phyloP scores from a whole-genome alignment of 441 rosid genomes.

The Adansonia gregorii region DNA sequence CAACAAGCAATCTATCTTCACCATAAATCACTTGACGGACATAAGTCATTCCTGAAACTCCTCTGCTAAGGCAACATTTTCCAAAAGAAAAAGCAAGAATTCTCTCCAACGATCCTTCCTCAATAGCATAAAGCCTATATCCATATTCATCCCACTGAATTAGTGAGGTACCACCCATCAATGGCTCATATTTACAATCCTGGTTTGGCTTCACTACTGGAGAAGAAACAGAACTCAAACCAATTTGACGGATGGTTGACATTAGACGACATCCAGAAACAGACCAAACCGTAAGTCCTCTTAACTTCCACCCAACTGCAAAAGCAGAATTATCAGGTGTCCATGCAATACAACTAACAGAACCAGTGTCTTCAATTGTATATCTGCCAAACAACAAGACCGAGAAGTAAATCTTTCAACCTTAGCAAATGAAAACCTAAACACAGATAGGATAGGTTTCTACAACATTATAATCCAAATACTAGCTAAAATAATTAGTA shows the following conservation, averaged over 20 bases:
- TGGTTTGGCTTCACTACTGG: constrained; percentile 72
- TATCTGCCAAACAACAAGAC: constrained; percentile 60
- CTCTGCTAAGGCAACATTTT: constrained; percentile 93
- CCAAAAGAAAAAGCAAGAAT: constrained; percentile 94
- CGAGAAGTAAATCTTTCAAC: constrained; percentile 7
- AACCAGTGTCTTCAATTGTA: constrained; percentile 88
- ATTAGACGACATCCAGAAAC: constrained; percentile 97
- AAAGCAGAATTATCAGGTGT: constrained; percentile 98
- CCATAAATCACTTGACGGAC: constrained; percentile 96
- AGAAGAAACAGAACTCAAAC: constrained; percentile 83
- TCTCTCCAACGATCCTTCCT: constrained; percentile 84
- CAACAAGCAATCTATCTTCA: constrained; percentile 93
- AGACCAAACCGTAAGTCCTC: constrained; percentile 99
- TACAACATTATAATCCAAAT: not conserved
- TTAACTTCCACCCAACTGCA: constrained; percentile 98
- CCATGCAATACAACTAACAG: constrained; percentile 93
- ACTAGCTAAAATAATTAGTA: constrained; percentile 4
- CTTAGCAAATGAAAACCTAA: constrained; percentile 4
- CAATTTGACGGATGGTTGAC: constrained; percentile 97
- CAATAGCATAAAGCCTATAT: constrained; percentile 87
- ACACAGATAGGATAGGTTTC: not conserved
- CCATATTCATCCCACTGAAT: constrained; percentile 99
- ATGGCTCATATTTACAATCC: constrained; percentile 83
- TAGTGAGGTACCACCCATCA: constrained; percentile 84
- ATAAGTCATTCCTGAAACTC: constrained; percentile 94